These are phyloP conservation scores for Mrakia frigida DNA, from an alignment of 768 basidiomycete genomes.

Conservation along the genomic window DNA sequence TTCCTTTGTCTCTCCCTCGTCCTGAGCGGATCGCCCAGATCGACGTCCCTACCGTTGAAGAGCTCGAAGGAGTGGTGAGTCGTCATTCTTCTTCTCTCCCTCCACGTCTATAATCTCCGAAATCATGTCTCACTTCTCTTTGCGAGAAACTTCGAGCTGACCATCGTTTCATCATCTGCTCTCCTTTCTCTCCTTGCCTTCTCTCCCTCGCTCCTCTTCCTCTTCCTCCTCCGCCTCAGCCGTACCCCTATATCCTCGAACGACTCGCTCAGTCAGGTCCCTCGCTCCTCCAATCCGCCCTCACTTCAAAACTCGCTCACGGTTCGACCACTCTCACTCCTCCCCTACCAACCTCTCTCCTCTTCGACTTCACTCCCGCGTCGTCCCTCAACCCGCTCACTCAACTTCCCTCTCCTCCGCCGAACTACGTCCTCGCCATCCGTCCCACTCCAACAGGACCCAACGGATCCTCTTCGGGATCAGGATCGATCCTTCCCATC, in stretches of 20 bases:
- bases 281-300: slow-evolving; percentile 15
- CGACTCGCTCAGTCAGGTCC: slow-evolving; percentile 19
- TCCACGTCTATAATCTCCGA: too few relatives aligned
- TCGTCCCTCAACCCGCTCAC: background rate
- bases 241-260: slow-evolving; percentile 24
- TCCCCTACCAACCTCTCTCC: slow-evolving; percentile 14
- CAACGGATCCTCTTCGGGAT: background rate
- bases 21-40: slow-evolving; percentile 21
- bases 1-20: slow-evolving; percentile 26
- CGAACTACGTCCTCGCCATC: slow-evolving; percentile 32
- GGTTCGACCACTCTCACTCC: slow-evolving; percentile 1
- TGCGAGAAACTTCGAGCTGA: background rate
- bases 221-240: slow-evolving; percentile 20
- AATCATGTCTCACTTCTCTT: background rate
- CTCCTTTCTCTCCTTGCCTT: too few relatives aligned
- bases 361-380: background rate
- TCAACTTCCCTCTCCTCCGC: slow-evolving; percentile 4
- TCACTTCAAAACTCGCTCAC: slow-evolving; percentile 7
- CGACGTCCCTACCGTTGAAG: slow-evolving; percentile 20
- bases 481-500: slow-evolving; percentile 29
- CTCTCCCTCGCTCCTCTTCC: too few relatives aligned
- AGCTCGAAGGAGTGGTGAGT: slow-evolving; percentile 26
- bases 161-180: background rate
- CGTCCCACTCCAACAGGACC: slow-evolving; percentile 8
- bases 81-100: background rate